phyloP scores from a whole-genome alignment of 441 rosid species.

The Populus hybrid region DNA sequence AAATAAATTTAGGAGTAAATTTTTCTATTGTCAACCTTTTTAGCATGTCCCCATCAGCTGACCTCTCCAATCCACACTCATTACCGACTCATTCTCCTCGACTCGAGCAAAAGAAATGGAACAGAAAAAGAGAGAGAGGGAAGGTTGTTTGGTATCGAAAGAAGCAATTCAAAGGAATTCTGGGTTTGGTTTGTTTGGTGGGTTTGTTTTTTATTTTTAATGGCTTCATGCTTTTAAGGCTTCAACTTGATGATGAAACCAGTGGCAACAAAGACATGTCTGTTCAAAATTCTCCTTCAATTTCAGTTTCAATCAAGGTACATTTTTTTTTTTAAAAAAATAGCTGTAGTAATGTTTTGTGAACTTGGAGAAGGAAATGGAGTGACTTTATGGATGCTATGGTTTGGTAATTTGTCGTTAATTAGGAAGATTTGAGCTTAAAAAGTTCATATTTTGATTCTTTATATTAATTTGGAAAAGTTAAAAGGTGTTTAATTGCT shows the following conservation, averaged over 20 bases:
- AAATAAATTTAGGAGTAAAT: no score
- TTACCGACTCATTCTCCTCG: constrained; percentile 22
- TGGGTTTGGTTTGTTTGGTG: constrained; percentile 44
- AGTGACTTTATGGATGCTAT: background rate
- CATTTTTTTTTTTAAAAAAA: background rate
- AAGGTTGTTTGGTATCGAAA: constrained; percentile 41
- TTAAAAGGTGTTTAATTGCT: background rate
- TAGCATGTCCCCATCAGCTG: constrained; percentile 5
- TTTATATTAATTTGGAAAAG: background rate
- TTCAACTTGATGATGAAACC: constrained; percentile 46
- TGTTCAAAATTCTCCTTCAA: constrained; percentile 35
- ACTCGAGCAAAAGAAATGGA: constrained; percentile 34
- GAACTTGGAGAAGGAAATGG: background rate
- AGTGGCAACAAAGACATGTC: constrained; percentile 25
- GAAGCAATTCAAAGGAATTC: constrained; percentile 43
- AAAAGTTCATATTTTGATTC: background rate
- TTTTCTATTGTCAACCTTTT: background rate
- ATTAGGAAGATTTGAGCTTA: background rate
- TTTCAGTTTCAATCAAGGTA: constrained; percentile 48
- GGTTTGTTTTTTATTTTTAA: constrained; percentile 66
- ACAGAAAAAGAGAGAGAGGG: constrained; percentile 4
- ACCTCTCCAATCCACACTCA: background rate
- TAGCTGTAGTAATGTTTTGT: background rate
- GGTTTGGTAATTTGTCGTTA: background rate
- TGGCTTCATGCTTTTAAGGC: constrained; percentile 67